These are phyloP conservation scores for Cercospora beticola DNA, from an alignment of 2,329 filamentous ascomycete genomes.

Conservation along the genomic window DNA sequence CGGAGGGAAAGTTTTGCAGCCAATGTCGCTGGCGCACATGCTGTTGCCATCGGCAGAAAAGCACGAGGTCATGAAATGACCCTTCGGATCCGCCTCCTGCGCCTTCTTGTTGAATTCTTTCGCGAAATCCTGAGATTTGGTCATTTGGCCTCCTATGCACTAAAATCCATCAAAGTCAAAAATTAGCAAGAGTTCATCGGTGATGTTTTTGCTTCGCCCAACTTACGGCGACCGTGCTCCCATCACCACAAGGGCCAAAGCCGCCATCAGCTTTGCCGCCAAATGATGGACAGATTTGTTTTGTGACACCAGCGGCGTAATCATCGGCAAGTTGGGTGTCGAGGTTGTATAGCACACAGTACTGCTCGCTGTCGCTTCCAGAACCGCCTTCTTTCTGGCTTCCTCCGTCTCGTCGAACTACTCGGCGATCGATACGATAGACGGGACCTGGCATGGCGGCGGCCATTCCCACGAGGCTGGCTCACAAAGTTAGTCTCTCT, in stretches of 20 bases:
- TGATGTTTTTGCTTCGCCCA: neutral
- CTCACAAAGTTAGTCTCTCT: too few relatives aligned
- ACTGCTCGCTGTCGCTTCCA: neutral
- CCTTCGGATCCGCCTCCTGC: neutral
- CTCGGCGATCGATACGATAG: neutral
- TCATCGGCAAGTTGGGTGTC: neutral
- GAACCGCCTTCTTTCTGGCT: neutral
- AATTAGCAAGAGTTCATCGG: neutral
- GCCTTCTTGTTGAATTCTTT: neutral
- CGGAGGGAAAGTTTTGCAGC: neutral
- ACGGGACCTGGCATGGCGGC: neutral
- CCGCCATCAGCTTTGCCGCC: neutral
- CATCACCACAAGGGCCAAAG: neutral
- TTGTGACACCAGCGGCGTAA: neutral
- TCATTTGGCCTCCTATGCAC: neutral
- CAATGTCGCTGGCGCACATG: neutral
- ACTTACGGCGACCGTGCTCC: neutral
- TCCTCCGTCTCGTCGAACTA: neutral
- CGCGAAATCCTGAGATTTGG: neutral
- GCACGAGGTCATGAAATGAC: neutral
- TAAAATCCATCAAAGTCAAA: neutral
- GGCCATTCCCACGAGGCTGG: neutral
- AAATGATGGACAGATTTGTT: neutral
- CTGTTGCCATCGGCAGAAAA: neutral
- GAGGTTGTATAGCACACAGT: neutral